Evolutionary conservation across 1,139 yeast genomes (phyloP).

Genomic region (Meyerozyma athensensis): DNA sequence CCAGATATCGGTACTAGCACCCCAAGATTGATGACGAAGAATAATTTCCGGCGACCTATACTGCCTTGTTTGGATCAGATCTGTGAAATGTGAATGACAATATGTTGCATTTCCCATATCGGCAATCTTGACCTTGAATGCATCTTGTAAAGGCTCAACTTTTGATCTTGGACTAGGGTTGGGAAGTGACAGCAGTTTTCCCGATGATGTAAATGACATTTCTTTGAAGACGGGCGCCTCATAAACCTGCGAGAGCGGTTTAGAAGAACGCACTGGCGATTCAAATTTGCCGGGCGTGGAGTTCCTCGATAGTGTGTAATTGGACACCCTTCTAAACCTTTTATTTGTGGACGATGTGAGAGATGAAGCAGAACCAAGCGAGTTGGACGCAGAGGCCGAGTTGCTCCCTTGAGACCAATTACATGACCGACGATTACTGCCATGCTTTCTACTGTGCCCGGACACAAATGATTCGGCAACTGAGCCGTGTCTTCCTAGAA

Average conservation of each 20-base stretch:
- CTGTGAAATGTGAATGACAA: conserved; percentile 66
- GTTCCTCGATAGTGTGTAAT: conserved; percentile 22
- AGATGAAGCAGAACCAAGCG: background rate
- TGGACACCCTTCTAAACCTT: background rate
- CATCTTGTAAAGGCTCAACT: background rate
- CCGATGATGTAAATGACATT: conserved; percentile 6
- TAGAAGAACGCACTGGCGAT: conserved; percentile 27
- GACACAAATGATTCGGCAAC: background rate
- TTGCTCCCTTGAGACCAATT: background rate
- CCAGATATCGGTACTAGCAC: conserved; percentile 83
- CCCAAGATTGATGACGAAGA: conserved; percentile 67
- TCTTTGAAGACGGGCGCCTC: conserved; percentile 2
- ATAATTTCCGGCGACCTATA: conserved; percentile 79
- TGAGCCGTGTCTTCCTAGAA: background rate
- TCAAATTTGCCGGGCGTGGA: conserved; percentile 16
- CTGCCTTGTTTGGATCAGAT: conserved; percentile 83
- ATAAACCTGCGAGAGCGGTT: conserved; percentile 19
- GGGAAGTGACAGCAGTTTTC: conserved; percentile 3
- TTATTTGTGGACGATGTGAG: background rate
- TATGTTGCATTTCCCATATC: conserved; percentile 87
- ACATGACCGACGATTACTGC: background rate
- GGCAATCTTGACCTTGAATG: conserved; percentile 52
- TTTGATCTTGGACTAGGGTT: conserved; percentile 2
- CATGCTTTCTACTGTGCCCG: background rate
- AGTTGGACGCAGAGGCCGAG: background rate